Base-by-base conservation (phyloP, 495 filamentous ascomycete genomes). In the Articulospora tetracladia region DNA sequence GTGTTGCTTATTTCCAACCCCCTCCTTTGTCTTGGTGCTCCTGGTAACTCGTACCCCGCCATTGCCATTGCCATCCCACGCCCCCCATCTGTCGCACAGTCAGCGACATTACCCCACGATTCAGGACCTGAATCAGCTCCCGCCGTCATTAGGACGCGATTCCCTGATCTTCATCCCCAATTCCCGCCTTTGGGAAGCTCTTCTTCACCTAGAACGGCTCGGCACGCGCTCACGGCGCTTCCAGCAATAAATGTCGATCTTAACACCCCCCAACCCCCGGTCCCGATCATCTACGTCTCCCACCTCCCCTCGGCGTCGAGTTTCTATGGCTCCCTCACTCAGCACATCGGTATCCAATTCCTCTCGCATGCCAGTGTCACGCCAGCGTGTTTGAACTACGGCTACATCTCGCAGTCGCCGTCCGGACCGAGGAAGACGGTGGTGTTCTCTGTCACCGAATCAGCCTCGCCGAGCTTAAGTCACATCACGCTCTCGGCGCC, bases 251-350 rank as follows among this genome's bases (percentile, higher is more conserved):
- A 44, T 44, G 39, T 44, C 39, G 39, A 44, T 44, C 39, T 44
- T 44, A 44, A 44, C 39, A 44, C 39, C 39, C 3, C n/a, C 39
- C 4, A 19, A 12, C 39, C n/a, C 39, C 39, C 39, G 39, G 39
- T 44, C 39, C 79, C 79, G 55, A 71, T 73, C 53, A 55, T 80
- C 48, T 74, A 80, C 66, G 91, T 93, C 66, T 86, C 83, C 48
- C 84, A 93, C 69, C 86, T 94, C 39, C 84, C 90, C 8, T 85
- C 84, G 20, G 87, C 90, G 8, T 86, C 84, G 46, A 93, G 88
- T 1, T 93, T 93, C 76, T 96, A 89, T 72, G 81, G 92, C 3
- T 80, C 86, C 60, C 81, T 91, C 64, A 76, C 87, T 48, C 85
- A 89, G 60, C 89, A 91, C 0, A 76, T 95, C 20, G 89, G 88